These are phyloP conservation scores for Neocallimastix lanati DNA, from an alignment of 192 early-diverging fungal genomes.

Conservation along the genomic window DNA sequence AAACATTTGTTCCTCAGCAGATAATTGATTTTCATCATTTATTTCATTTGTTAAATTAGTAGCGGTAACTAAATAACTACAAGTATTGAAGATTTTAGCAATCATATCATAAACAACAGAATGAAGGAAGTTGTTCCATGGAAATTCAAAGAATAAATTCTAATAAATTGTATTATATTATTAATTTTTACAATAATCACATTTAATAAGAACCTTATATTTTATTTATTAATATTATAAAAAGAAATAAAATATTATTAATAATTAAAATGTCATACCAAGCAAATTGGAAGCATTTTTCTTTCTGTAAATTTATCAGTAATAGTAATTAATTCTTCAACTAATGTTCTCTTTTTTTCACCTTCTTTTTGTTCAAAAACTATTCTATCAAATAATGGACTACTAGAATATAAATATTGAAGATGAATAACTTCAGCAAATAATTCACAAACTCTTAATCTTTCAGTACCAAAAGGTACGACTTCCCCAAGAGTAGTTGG, in stretches of 20 bases:
- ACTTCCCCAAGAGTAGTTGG: slow-evolving; percentile 64
- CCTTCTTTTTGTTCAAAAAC: slow-evolving; percentile 4
- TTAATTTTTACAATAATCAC: no score
- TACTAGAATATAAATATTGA: slow-evolving; percentile 36
- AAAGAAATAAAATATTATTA: no score
- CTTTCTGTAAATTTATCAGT: slow-evolving; percentile 24
- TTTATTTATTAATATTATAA: no score
- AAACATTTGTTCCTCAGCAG: not conserved
- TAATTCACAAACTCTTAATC: slow-evolving; percentile 88
- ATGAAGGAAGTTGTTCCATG: slow-evolving; percentile 98
- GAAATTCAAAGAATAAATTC: slow-evolving; percentile 80
- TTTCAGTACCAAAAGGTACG: slow-evolving; percentile 78
- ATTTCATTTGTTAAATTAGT: slow-evolving; percentile 1
- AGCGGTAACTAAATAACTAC: slow-evolving; percentile 38
- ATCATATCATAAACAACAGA: slow-evolving; percentile 97
- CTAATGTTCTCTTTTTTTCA: slow-evolving; percentile 4
- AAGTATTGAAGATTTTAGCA: slow-evolving; percentile 90
- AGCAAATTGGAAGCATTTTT: slow-evolving; percentile 27
- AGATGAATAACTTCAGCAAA: slow-evolving; percentile 94
- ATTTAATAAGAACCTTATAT: no score
- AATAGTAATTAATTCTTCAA: slow-evolving; percentile 28
- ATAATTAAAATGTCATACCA: slow-evolving; percentile 19
- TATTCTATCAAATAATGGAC: slow-evolving; percentile 33
- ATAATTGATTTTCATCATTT: not conserved
- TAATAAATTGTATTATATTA: no score